Conservation (phyloP, 2,329 filamentous ascomycete species). For the Scedosporium boydii region DNA sequence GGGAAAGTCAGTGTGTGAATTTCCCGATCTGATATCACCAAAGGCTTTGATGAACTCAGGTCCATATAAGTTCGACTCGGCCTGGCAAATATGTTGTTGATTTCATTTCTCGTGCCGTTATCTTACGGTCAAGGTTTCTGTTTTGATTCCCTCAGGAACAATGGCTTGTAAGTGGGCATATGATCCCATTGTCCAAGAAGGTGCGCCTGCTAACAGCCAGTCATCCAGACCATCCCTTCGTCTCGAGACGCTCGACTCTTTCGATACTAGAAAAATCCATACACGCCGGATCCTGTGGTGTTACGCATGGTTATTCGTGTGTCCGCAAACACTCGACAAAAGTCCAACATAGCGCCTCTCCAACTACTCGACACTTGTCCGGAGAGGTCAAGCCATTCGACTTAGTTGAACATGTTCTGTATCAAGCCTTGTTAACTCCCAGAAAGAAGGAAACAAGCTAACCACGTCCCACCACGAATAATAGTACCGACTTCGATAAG, state of each 20-base stretch:
- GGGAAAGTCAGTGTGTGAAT: background rate
- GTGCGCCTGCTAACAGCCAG: background rate
- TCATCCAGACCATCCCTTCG: background rate
- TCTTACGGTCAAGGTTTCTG: background rate
- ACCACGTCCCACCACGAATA: background rate
- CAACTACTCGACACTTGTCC: background rate
- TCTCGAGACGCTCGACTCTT: background rate
- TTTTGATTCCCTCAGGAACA: background rate
- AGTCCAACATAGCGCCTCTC: background rate
- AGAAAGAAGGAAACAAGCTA: background rate
- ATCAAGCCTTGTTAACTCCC: background rate
- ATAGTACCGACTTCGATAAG: slow-evolving; percentile 66
- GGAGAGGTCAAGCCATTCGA: background rate
- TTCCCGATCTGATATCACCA: background rate
- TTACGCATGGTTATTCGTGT: too few relatives aligned
- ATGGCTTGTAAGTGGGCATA: background rate
- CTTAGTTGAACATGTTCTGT: background rate
- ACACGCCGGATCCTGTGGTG: too few relatives aligned
- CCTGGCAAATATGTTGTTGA: background rate
- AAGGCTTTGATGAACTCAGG: background rate
- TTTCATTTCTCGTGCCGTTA: background rate
- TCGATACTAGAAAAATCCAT: too few relatives aligned
- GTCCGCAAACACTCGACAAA: background rate
- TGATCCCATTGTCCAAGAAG: background rate
- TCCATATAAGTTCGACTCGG: background rate